Conservation (phyloP, 257 asterid species). For the Nicotiana attenuata region DNA sequence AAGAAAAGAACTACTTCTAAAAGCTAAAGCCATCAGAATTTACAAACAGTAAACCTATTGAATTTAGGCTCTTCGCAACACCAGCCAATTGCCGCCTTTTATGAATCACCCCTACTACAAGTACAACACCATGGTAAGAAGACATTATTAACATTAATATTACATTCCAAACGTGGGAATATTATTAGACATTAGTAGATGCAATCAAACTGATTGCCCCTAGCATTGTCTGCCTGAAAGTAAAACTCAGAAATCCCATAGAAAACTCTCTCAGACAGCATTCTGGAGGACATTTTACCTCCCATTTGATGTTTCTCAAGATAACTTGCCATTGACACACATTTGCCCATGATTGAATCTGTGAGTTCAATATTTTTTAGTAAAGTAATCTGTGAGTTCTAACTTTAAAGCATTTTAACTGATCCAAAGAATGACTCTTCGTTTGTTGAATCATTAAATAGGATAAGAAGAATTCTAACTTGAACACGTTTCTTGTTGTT, state of each 20-base stretch:
- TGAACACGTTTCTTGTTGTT: background rate
- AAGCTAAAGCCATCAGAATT: too few relatives aligned
- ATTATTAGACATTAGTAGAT: background rate
- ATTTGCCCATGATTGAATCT: background rate
- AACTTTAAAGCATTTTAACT: background rate
- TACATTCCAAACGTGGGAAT: background rate
- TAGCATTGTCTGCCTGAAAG: background rate
- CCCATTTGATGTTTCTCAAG: too few relatives aligned
- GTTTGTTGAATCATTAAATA: background rate
- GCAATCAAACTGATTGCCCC: background rate
- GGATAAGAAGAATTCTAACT: background rate
- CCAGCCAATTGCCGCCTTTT: too few relatives aligned
- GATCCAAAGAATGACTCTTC: background rate
- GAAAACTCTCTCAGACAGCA: background rate
- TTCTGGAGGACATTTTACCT: background rate
- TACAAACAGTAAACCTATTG: too few relatives aligned
- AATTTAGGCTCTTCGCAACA: too few relatives aligned
- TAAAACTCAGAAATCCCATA: background rate
- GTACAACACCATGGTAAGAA: too few relatives aligned
- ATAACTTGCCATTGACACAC: background rate
- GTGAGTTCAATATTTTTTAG: background rate
- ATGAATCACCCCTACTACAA: too few relatives aligned
- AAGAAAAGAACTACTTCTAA: too few relatives aligned
- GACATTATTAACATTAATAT: too few relatives aligned
- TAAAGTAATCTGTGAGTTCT: background rate